phyloP scores from a whole-genome alignment of 805 yeast genomes.

The Wickerhamomyces silvicola region DNA sequence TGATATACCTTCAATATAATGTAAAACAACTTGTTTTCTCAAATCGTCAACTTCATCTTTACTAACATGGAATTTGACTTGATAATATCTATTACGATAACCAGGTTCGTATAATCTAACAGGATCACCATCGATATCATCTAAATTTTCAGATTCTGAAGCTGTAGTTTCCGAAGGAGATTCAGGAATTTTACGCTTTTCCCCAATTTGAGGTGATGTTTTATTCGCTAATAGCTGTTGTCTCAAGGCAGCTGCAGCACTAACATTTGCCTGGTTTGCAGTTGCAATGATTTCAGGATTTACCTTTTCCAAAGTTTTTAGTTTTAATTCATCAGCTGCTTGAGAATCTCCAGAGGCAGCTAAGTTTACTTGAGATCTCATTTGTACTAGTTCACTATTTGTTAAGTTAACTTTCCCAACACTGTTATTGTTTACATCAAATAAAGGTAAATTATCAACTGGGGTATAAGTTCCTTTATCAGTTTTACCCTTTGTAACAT shows the following conservation, averaged over 20 bases:
- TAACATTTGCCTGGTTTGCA: constrained; percentile 33
- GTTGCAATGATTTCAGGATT: constrained; percentile 17
- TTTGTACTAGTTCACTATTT: constrained; percentile 64
- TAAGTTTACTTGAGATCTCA: constrained; percentile 53
- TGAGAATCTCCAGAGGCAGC: constrained; percentile 43
- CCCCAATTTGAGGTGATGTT: constrained; percentile 14
- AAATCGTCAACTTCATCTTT: constrained; percentile 47
- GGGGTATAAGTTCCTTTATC: constrained; percentile 73
- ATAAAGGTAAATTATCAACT: constrained; percentile 65
- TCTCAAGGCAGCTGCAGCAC: constrained; percentile 41
- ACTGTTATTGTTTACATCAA: constrained; percentile 66
- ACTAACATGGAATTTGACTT: constrained; percentile 57
- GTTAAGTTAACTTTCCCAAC: constrained; percentile 63
- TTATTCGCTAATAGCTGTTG: constrained; percentile 26
- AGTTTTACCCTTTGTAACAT: constrained; percentile 56
- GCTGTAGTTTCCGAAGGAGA: constrained; percentile 9
- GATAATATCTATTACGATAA: constrained; percentile 74
- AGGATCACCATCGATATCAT: constrained; percentile 39
- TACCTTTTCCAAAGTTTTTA: constrained; percentile 1
- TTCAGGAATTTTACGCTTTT: constrained; percentile 17
- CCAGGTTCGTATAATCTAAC: constrained; percentile 85
- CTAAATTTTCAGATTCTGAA: constrained; percentile 17
- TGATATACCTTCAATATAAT: constrained; percentile 91
- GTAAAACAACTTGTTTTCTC: constrained; percentile 54
- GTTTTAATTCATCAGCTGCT: constrained; percentile 19